Base-by-base conservation (phyloP, 2,329 filamentous ascomycete genomes). In the Verticillium zaregamsianum region DNA sequence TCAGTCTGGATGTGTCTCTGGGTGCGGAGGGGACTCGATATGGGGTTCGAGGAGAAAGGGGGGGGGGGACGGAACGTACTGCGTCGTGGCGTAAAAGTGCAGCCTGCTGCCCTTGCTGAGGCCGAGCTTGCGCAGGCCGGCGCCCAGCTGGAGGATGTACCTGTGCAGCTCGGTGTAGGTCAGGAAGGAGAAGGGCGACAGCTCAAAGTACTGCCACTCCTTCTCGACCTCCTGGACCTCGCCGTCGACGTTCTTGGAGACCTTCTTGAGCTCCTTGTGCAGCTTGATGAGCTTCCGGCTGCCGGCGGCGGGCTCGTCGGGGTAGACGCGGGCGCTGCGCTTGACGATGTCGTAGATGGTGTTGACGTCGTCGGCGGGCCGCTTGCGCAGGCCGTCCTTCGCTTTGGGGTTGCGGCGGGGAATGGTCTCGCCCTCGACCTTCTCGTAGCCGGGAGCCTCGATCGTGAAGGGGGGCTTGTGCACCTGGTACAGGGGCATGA, bases 171-270 rank as follows among this genome's bases (percentile, higher is more conserved):
- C 89, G 70, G 84, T 81, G 77, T 93, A 96, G 68, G 87, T 92
- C 71, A 90, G 81, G 80, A 88, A 96, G 55, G 83, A 82, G 80
- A 90, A 97, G 57, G 82, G 80, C 64, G 90, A 89, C 67, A 96
- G 86, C 82, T 97, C 93, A 68, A 92, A 96, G 77, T 88, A 96
- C 59, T 89, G 88, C 93, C 93, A 97, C 75, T 94, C 86, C 86
- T 96, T 97, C 66, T 96, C 91, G 37, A 95, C 86, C 78, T 93
- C 86, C 66, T 83, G 81, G 75, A 92, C 84, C 73, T 90, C 84
- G 68, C 93, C 93, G 71, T 96, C 91, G 62, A 96, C 80, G 58
- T 92, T 83, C 84, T 96, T 97, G 83, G 93, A 90, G 68, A 97
- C 80, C 83, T 92, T 95, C 81, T 94, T 96, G 68, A 85, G 89